Base-by-base conservation (phyloP, 768 basidiomycete species). In the Boletus rubroflammeus region DNA sequence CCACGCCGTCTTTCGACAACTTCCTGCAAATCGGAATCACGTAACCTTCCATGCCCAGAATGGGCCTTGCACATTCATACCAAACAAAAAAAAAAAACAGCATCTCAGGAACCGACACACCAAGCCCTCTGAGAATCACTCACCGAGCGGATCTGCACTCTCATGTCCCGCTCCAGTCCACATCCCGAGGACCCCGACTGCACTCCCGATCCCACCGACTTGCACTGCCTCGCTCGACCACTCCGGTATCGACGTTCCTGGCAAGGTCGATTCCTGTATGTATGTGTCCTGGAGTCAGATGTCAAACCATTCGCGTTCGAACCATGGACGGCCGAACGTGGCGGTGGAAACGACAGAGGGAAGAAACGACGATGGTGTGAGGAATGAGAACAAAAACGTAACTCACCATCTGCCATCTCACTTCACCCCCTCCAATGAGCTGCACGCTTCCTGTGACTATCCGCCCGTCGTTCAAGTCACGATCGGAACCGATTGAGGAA, bases 211-310 rank as follows among this genome's bases (percentile, higher is more conserved):
- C 2, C 76, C 76, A 13, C 84, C 84, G 11, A 84, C 64, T 55
- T 85, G 83, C 0, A 84, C 68, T n/a, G 75, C 79, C 55, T 85
- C 82, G 13, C 74, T 77, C 2, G 71, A 67, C 83, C 82, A 84
- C 56, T 81, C 76, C 0, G 76, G 70, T 5, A 55, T 55, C 19
- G 64, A 61, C 17, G 74, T 66, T 11, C 70, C 70, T 0, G 67
- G 49, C 15, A 69, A 55, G 21, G 57, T 65, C 5, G 75, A 73
- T 1, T 65, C 71, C 72, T 78, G 59, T 15, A 39, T 41, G 21
- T 47, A 51, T 2, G 63, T 65, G 29, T 67, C 58, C 62, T 64
- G 35, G 2, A 50, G 6, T 51, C 32, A 46, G 36, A 50, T 6
- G 36, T 61, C 43, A 53, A 39, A 29, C 2, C 36, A 41, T 44